Evolutionary conservation across 805 yeast genomes (phyloP), one percentile per base, ranked within the genome.

Genomic region (Saturnispora mendoncae): DNA sequence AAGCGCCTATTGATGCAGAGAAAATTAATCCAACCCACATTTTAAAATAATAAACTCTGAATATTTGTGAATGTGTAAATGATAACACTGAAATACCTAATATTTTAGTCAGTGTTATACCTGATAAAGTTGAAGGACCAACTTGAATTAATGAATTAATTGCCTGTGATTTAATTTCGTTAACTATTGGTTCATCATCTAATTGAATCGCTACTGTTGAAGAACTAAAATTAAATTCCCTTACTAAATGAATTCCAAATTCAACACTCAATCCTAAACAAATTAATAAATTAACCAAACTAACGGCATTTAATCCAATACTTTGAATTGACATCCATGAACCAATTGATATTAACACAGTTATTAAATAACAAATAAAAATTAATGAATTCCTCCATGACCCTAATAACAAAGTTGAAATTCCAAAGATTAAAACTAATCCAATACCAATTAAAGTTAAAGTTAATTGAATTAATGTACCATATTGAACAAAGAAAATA

Each of bases 181-280:
- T 24, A 10, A 15, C 13, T n/a, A 10, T 38, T 12, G 15, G 18
- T 9, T 23, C 42, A 20, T 15, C 40, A 10, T 27, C 20, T 13
- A 38, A 17, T 8, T 29, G 27, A 13, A 39, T 45, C 30, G 40
- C 45, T 18, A 48, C 50, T 23, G 27, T 7, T 7, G 31, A 13
- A 3, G 38, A 29, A 13, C 35, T 51, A 35, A 48, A 58, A 21
- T 82, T 72, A 58, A 78, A 90, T 2, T 92, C 86, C 43, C 92
- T 68, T 1, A 86, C 82, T 41, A 92, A 71, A 59, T 90, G 97
- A 26, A 83, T 74, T 45, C 95, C 86, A 56, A 90, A 92, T 60
- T 92, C 98, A 27, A 92, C 95, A 2, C 92, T 88, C 28, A 90
- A 65, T 0, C 98, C 98, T 3, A 82, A 78, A 57, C 97, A 90